Conservation (phyloP, 345 rosid species). For the Turnera subulata region DNA sequence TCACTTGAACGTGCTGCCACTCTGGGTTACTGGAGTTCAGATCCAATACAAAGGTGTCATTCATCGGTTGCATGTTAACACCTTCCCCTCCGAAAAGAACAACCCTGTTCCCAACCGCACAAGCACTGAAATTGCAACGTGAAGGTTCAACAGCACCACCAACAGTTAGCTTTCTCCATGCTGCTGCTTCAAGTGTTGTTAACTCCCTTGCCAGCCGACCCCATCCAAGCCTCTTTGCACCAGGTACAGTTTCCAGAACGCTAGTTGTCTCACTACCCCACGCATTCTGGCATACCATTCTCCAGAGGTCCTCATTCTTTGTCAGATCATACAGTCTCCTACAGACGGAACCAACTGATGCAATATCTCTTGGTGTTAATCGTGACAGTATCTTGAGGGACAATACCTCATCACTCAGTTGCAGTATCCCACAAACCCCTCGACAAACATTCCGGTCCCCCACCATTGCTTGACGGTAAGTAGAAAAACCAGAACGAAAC, state of each 20-base stretch:
- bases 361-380: constrained; percentile 79
- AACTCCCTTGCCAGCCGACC: constrained; percentile 75
- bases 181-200: constrained; percentile 85
- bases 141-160: constrained; percentile 92
- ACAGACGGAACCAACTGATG: constrained; percentile 72
- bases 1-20: constrained; percentile 83
- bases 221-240: constrained; percentile 86
- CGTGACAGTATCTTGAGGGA: constrained; percentile 68
- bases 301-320: constrained; percentile 80
- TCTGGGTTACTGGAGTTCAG: constrained; percentile 65
- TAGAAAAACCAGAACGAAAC: constrained; percentile 37
- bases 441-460: constrained; percentile 57
- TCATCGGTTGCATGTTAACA: constrained; percentile 94
- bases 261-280: constrained; percentile 83
- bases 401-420: constrained; percentile 74
- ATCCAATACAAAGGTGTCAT: constrained; percentile 85
- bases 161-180: constrained; percentile 84
- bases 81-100: constrained; percentile 93
- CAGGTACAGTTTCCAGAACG: constrained; percentile 70
- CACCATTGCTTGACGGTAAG: constrained; percentile 29
- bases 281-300: constrained; percentile 86
- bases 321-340: constrained; percentile 60
- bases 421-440: constrained; percentile 63
- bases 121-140: constrained; percentile 82
- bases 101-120: constrained; percentile 86